Base-by-base conservation (phyloP, 495 filamentous ascomycete genomes). In the Xylaria sp. region DNA sequence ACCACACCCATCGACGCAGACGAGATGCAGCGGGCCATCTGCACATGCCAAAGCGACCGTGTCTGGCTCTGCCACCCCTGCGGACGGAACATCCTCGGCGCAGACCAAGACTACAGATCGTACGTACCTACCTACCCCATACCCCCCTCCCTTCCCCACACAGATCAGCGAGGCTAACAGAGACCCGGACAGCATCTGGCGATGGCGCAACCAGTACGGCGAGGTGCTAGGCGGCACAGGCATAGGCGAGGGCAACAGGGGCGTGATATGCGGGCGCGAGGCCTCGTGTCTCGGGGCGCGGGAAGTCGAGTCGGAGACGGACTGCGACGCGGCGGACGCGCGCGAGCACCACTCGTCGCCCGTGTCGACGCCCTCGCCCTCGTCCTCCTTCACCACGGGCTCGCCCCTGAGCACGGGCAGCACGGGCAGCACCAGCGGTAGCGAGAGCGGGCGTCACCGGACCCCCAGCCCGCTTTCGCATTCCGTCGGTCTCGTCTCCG, bases 11-110 rank as follows among this genome's bases (percentile, higher is more conserved):
- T 79, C 15, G 76, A 78, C 55, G 79, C 82, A 3, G 83, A 83
- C 21, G 76, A 78, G 35, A 79, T 93, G 73, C 79, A 87, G 44
- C 85, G 86, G 15, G 84, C 81, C n/a, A 85, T 92, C 2, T 97
- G 94, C 80, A 85, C 81, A 12, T 97, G 94, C 79, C 77, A 69
- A 5, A 80, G 84, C 4, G 82, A 86, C 29, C 83, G 85, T 2
- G 85, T 94, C 68, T 96, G 93, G 91, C 86, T 97, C 33, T 97
- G 94, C 79, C 86, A 90, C 55, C 86, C 89, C 6, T 97, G 94
- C 76, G 94, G 93, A 3, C 85, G 89, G 70, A 83, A 85, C 15
- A 87, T 96, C 48, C 85, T 88, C 31, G 87, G 83, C 52, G 86
- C 87, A 21, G 93, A 97, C 76, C 87, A 86, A 17, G 91, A 90